Evolutionary conservation across 768 basidiomycete species (phyloP).

Genomic region (Podaxis sp.): DNA sequence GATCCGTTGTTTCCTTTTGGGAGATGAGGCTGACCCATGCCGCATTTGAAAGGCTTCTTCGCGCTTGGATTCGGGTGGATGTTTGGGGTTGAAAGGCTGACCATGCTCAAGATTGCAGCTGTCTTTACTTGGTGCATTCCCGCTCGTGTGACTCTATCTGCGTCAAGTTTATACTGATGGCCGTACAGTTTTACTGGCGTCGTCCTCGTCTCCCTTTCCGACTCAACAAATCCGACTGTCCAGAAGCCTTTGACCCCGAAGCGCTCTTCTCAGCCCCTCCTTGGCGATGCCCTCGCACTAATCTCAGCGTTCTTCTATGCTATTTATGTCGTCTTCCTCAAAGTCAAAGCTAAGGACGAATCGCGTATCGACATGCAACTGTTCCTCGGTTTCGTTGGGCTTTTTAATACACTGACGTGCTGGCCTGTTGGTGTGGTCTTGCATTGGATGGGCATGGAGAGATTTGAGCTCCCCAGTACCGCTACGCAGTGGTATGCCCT

Average conservation of each 20-base stretch:
- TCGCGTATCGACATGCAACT: slow-evolving; percentile 89
- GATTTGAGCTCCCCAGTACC: slow-evolving; percentile 65
- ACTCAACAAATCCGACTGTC: slow-evolving; percentile 43
- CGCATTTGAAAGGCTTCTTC: slow-evolving; percentile 71
- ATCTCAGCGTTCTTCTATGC: slow-evolving; percentile 87
- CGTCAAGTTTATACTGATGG: background rate
- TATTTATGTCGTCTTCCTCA: slow-evolving; percentile 83
- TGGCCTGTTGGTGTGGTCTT: slow-evolving; percentile 81
- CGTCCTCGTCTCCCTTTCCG: slow-evolving; percentile 84
- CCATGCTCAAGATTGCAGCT: slow-evolving; percentile 68
- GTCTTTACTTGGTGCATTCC: slow-evolving; percentile 71
- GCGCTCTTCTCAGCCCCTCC: slow-evolving; percentile 22
- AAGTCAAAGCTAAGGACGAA: slow-evolving; percentile 79
- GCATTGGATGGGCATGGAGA: slow-evolving; percentile 69
- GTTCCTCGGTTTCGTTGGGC: slow-evolving; percentile 92
- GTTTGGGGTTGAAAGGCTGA: slow-evolving; percentile 78
- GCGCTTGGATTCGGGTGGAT: slow-evolving; percentile 83
- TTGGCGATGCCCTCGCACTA: slow-evolving; percentile 81
- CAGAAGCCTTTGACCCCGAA: background rate
- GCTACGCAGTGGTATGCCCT: slow-evolving; percentile 37
- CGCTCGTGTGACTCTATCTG: background rate
- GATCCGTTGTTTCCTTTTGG: background rate
- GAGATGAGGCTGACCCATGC: no score
- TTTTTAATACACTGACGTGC: slow-evolving; percentile 74
- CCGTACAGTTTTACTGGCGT: slow-evolving; percentile 62